Percentiles rank a stretch among this genome's conserved stretches.
Conservation (phyloP, 768 basidiomycete species). For the Hortiboletus flavorubellus region DNA sequence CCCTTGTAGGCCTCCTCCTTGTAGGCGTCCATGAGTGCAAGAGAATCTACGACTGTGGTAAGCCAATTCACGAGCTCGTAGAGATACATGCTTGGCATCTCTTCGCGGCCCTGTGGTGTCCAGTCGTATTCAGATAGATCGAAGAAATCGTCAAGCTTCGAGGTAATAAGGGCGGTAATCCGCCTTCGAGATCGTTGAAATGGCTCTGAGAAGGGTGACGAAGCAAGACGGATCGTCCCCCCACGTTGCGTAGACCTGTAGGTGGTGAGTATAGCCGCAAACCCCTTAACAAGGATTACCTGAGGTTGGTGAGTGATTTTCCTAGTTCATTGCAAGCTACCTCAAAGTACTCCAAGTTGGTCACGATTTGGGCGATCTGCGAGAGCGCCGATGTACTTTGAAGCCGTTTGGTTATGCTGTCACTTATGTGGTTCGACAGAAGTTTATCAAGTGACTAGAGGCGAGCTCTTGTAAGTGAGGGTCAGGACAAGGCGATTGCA, state of each 20-base stretch:
- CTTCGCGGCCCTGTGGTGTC: constrained; percentile 69
- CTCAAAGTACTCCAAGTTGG: constrained; percentile 91
- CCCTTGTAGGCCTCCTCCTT: constrained; percentile 89
- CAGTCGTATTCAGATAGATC: constrained; percentile 95
- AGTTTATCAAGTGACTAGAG: constrained; percentile 81
- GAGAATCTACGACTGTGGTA: constrained; percentile 91
- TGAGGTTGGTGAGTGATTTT: constrained; percentile 75
- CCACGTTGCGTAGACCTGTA: constrained; percentile 80
- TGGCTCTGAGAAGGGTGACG: constrained; percentile 63
- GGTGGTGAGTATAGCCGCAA: constrained; percentile 4
- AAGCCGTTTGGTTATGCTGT: constrained; percentile 72
- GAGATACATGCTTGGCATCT: constrained; percentile 88
- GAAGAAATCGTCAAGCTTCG: constrained; percentile 94
- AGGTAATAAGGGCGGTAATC: constrained; percentile 78
- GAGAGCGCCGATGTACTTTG: constrained; percentile 74
- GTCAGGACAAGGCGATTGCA: neutral
- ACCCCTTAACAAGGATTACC: constrained; percentile 40
- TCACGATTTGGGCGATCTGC: constrained; percentile 90
- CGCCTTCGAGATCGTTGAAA: constrained; percentile 67
- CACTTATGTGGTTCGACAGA: constrained; percentile 70
- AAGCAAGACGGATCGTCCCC: constrained; percentile 71
- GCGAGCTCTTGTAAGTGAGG: constrained; percentile 1
- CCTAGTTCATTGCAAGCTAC: constrained; percentile 82
- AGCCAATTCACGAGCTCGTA: constrained; percentile 96
- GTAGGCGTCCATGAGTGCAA: constrained; percentile 76